Evolutionary conservation across 768 basidiomycete genomes (phyloP).

Genomic region (Boletus vinaceobasis): DNA sequence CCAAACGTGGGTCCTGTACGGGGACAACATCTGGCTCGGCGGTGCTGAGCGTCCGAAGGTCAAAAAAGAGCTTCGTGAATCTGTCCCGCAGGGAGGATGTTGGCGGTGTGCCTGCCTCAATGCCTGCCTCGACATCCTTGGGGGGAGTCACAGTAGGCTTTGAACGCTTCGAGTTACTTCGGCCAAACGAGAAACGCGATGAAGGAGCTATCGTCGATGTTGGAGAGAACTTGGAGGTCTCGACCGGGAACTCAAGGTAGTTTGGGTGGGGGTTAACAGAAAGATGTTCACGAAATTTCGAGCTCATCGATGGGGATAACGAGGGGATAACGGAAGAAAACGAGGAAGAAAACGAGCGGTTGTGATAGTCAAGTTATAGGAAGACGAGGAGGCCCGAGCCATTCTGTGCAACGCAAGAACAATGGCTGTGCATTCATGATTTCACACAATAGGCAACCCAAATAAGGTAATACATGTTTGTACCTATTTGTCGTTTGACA

Average conservation of each 20-base stretch:
- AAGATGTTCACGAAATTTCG: conserved; percentile 32
- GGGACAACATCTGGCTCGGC: conserved; percentile 26
- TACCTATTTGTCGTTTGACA: neutral
- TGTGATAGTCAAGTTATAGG: conserved; percentile 5
- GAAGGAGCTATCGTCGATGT: conserved; percentile 35
- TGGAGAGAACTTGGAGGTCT: conserved; percentile 43
- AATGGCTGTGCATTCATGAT: conserved; percentile 9
- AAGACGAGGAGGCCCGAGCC: neutral
- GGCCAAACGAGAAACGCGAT: conserved; percentile 27
- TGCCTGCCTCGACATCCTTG: conserved; percentile 28
- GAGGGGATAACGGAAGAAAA: neutral
- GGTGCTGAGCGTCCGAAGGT: conserved; percentile 30
- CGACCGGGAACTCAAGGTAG: conserved; percentile 18
- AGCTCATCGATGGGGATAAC: conserved; percentile 18
- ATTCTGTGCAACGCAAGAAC: conserved; percentile 9
- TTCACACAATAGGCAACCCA: conserved; percentile 16
- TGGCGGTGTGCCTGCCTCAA: conserved; percentile 22
- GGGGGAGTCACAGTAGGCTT: neutral
- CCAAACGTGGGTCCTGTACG: conserved; percentile 18
- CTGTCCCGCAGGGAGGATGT: conserved; percentile 29
- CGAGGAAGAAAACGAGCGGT: conserved; percentile 8
- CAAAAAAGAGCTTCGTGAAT: conserved; percentile 37
- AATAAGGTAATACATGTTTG: conserved; percentile 13
- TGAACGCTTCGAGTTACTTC: conserved; percentile 9
- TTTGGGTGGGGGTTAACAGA: conserved; percentile 17